Conservation (phyloP, 768 basidiomycete species). For the Pleurotus ostreatus region DNA sequence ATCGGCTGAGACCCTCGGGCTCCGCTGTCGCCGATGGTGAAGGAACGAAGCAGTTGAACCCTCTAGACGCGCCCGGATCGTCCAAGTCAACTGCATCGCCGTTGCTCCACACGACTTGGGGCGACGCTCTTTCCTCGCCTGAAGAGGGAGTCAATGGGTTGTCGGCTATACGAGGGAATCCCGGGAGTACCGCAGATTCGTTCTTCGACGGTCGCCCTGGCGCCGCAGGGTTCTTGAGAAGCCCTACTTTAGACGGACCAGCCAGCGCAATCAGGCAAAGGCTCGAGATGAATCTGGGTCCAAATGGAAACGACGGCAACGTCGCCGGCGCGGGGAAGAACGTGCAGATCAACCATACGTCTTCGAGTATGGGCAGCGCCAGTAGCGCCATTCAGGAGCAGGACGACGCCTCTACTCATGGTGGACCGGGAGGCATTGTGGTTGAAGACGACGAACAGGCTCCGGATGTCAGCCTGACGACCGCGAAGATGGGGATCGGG, state of each 20-base stretch:
- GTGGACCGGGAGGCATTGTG: constrained; percentile 31
- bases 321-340: constrained; percentile 10
- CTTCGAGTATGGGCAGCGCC: constrained; percentile 11
- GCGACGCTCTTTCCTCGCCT: constrained; percentile 27
- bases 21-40: not conserved
- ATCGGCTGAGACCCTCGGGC: not conserved
- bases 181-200: not conserved
- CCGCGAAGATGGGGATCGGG: constrained; percentile 5
- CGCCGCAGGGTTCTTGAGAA: not conserved
- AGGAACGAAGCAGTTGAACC: not conserved
- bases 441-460: constrained; percentile 39
- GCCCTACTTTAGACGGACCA: not conserved
- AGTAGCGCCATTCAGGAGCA: constrained; percentile 5
- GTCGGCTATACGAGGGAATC: too few relatives aligned
- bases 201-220: not conserved
- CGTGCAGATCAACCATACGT: too few relatives aligned
- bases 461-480: constrained; percentile 11
- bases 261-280: constrained; percentile 26
- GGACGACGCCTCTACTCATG: not conserved
- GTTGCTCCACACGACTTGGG: constrained; percentile 40
- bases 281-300: constrained; percentile 20
- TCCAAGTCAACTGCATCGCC: constrained; percentile 21
- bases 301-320: constrained; percentile 10
- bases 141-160: not conserved
- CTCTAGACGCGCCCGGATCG: not conserved